phyloP scores from a whole-genome alignment of 108 stramenopile genomes.

The Chaetoceros tenuissimus region DNA sequence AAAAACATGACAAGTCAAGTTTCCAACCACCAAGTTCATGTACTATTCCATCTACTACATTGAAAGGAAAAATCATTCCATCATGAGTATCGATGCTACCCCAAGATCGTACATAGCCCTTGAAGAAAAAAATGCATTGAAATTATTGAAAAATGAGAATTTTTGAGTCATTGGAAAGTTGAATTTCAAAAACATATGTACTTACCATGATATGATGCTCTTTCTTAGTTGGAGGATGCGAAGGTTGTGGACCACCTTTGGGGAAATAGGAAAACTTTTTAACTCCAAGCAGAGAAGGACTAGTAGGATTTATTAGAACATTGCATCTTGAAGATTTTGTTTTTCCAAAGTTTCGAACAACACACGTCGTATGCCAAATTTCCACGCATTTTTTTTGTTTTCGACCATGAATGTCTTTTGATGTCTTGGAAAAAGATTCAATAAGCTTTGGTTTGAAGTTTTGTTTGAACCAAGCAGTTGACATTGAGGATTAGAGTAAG shows the following conservation, averaged over 20 bases:
- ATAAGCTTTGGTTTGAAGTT: constrained; percentile 22
- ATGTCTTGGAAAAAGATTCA: constrained; percentile 7
- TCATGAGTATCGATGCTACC: constrained; percentile 75
- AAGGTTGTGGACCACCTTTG: constrained; percentile 19
- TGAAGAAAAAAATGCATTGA: constrained; percentile 13
- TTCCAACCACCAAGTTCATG: constrained; percentile 64
- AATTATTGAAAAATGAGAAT: not conserved
- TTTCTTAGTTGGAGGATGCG: constrained; percentile 1
- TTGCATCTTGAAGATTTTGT: not conserved
- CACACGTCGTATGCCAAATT: constrained; percentile 74
- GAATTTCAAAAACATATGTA: not conserved
- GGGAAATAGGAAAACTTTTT: constrained; percentile 72
- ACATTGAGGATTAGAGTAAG: constrained; percentile 13
- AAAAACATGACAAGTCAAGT: constrained; percentile 23
- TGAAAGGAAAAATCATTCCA: constrained; percentile 62
- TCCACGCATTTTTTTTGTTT: constrained; percentile 27
- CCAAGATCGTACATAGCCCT: constrained; percentile 69
- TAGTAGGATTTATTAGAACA: constrained; percentile 55
- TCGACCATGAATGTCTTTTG: not conserved
- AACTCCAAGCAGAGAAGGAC: constrained; percentile 60
- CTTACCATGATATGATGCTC: constrained; percentile 14
- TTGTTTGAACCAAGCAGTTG: constrained; percentile 48
- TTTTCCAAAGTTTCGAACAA: constrained; percentile 57
- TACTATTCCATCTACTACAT: constrained; percentile 64
- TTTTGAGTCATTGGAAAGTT: not conserved